phyloP scores from a whole-genome alignment of 2,329 filamentous ascomycete species.

The Talaromyces pinophilus region DNA sequence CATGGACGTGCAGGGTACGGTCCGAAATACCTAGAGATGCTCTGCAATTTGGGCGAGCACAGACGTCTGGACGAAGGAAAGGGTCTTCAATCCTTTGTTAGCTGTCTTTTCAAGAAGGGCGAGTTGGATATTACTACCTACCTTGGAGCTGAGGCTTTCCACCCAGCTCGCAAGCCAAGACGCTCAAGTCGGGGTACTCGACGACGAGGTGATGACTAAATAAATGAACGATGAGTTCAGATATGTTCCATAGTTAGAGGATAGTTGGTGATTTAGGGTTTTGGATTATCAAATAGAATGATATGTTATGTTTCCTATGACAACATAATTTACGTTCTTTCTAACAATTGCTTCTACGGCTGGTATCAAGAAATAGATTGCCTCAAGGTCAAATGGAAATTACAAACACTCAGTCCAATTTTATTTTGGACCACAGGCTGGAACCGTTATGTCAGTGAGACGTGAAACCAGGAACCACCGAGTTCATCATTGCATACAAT shows the following conservation, averaged over 20 bases:
- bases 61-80: background rate
- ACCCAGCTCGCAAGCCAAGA: background rate
- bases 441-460: background rate
- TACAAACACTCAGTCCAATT: background rate
- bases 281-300: background rate
- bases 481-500: background rate
- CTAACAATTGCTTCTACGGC: background rate
- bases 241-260: background rate
- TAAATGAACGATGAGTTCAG: background rate
- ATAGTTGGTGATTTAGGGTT: background rate
- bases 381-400: background rate
- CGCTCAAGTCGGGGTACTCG: background rate
- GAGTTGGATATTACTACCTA: slow-evolving; percentile 3
- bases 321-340: background rate
- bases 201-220: background rate
- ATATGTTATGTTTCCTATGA: background rate
- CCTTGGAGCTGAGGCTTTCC: slow-evolving; percentile 1
- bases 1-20: background rate
- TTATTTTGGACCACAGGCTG: background rate
- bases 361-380: background rate
- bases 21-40: background rate
- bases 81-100: background rate
- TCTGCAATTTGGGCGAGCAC: background rate
- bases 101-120: background rate
- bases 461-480: background rate